Evolutionary conservation across 192 early-diverging fungal species (phyloP), one percentile per base, ranked within the genome.

Genomic region (Rhizoclosmatium sp.): DNA sequence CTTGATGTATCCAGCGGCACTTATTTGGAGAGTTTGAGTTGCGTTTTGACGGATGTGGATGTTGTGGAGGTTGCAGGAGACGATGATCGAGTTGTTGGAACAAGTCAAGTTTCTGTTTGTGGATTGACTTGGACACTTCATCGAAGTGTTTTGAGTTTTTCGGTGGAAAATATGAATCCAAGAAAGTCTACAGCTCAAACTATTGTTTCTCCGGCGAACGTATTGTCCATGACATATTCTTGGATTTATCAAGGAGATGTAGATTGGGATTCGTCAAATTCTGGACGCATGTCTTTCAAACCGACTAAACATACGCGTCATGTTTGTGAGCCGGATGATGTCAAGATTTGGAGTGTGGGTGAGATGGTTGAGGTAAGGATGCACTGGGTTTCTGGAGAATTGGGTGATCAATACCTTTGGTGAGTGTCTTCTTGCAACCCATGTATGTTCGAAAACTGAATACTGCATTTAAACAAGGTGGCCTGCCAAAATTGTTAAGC

Each of bases 331-430:
- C 70, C 70, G 31, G 47, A 31, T 5, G 70, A 72, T 12, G 4
- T 58, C 19, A 4, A 58, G 39, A 65, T 10, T 65, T 47, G 19
- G 16, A 58, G 21, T 19, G 54, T 7, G n/a, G 70, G 54, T n/a
- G 70, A 72, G 19, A 21, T 72, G 58, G 58, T 72, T 7, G 70
- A 72, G 48, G 70, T 72, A 3, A 1, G 70, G 44, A 40, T 72
- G 58, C 48, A 58, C 42, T 72, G 70, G 70, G 21, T 41, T 3
- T 40, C 70, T 59, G 70, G 58, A 21, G 31, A 41, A 40, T 31
- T 72, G 9, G 70, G 70, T 2, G 54, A 72, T 72, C 48, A 31
- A 1, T 72, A 58, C 56, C 44, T 72, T 14, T 72, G 70, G 70
- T 72, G 56, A 21, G 67, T 69, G 40, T 65, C 46, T 44, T 48